Conservation (phyloP, 805 yeast species). For the Hanseniaspora thailandica region DNA sequence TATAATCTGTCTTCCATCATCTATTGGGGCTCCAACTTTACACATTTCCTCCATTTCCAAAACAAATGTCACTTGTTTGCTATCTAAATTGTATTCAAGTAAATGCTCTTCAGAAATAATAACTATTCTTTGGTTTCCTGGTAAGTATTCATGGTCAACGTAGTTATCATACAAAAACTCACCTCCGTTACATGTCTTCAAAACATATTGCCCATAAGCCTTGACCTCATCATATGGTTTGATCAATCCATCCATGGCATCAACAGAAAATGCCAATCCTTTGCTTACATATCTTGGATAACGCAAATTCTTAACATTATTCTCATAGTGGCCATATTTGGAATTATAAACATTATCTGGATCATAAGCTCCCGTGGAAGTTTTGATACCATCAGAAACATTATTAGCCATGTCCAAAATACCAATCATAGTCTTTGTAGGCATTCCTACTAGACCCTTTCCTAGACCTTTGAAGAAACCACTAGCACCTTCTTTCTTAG, state of each 20-base stretch:
- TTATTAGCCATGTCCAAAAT: conserved; percentile 83
- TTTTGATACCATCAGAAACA: conserved; percentile 85
- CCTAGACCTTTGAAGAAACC: conserved; percentile 94
- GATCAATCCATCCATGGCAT: conserved; percentile 50
- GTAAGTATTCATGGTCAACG: conserved; percentile 50
- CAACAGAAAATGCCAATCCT: conserved; percentile 8
- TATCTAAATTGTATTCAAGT: conserved; percentile 4
- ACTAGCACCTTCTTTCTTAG: conserved; percentile 71
- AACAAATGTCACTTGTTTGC: conserved; percentile 3
- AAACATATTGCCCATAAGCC: conserved; percentile 90
- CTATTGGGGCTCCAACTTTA: conserved; percentile 14
- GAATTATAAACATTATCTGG: conserved; percentile 3
- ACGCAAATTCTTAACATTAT: conserved; percentile 65
- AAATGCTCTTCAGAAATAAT: conserved; percentile 13
- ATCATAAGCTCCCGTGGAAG: conserved; percentile 44
- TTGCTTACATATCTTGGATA: conserved; percentile 61
- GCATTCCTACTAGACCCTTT: conserved; percentile 86
- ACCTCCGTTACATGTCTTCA: conserved; percentile 76
- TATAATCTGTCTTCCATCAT: conserved; percentile 16
- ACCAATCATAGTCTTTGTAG: conserved; percentile 95
- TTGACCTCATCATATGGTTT: conserved; percentile 67
- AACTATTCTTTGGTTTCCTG: conserved; percentile 14
- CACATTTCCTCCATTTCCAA: conserved; percentile 14
- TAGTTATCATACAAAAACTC: conserved; percentile 58
- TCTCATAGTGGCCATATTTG: conserved; percentile 28